These are phyloP conservation scores for Gracilaria gracilis DNA, from an alignment of 23 red algal genomes.

Conservation along the genomic window DNA sequence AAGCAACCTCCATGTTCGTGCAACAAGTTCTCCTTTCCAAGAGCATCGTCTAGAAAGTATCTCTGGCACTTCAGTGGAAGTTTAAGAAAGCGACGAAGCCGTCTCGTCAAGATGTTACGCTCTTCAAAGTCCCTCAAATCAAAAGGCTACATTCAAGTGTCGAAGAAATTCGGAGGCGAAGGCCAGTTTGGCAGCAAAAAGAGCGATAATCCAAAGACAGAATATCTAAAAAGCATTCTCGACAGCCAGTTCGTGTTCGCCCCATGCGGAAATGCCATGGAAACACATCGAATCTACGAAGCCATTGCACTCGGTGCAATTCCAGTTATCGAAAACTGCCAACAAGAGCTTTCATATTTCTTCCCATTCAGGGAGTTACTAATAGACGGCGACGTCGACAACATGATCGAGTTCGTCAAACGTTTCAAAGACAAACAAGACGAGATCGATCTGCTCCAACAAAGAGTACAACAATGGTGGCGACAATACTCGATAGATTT, in stretches of 20 bases:
- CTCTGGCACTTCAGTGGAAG: conserved; percentile 50
- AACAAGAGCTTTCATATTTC: conserved; percentile 4
- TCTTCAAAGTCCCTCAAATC: neutral
- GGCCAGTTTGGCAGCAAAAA: conserved; percentile 22
- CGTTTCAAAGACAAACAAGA: neutral
- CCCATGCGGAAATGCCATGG: conserved; percentile 63
- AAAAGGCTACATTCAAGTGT: conserved; percentile 30
- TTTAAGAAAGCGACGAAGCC: conserved; percentile 27
- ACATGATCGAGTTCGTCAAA: conserved; percentile 40
- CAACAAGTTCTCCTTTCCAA: neutral
- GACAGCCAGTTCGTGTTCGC: conserved; percentile 42
- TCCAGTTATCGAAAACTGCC: conserved; percentile 40
- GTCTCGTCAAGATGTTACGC: neutral
- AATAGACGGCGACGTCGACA: neutral
- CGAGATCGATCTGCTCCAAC: neutral
- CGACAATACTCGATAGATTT: conserved; percentile 19
- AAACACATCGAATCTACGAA: conserved; percentile 54
- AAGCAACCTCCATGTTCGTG: neutral
- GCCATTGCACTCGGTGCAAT: conserved; percentile 33
- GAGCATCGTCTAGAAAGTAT: conserved; percentile 6
- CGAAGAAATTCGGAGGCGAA: conserved; percentile 44
- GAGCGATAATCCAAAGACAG: conserved; percentile 19
- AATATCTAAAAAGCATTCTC: conserved; percentile 43
- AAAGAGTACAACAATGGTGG: conserved; percentile 31
- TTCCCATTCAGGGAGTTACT: conserved; percentile 36